A percentile compares a stretch with the other conserved stretches of the same genome.
phyloP scores from a whole-genome alignment of 176 grass and related monocot species.

The Carex myosuroides region DNA sequence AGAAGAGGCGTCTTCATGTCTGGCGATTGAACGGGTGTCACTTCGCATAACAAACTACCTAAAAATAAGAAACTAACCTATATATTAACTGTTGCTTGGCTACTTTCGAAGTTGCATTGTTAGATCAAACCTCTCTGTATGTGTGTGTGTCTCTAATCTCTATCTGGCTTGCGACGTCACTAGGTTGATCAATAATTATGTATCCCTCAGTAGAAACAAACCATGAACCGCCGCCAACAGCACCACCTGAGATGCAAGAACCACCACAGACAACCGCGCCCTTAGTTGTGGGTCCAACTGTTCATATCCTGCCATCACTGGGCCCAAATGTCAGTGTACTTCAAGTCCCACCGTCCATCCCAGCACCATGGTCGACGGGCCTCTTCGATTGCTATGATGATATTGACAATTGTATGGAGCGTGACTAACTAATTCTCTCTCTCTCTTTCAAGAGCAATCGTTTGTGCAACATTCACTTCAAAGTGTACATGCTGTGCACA shows the following conservation, averaged over 20 bases:
- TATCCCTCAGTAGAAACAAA: not conserved
- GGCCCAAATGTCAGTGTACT: not conserved
- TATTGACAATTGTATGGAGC: conserved; percentile 33
- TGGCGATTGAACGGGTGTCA: too few relatives aligned
- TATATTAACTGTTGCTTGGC: too few relatives aligned
- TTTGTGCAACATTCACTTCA: not conserved
- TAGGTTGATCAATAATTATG: not conserved
- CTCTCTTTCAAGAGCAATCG: not conserved
- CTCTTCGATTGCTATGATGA: conserved; percentile 41
- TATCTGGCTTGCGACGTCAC: not conserved
- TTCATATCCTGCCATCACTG: not conserved
- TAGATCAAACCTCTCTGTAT: too few relatives aligned
- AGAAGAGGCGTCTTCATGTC: too few relatives aligned
- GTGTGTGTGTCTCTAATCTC: too few relatives aligned
- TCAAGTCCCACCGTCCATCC: not conserved
- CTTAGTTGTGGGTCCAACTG: not conserved
- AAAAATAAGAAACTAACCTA: too few relatives aligned
- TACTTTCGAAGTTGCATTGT: too few relatives aligned
- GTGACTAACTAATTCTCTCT: not conserved
- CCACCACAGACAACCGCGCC: not conserved
- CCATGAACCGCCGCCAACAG: not conserved
- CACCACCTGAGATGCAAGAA: not conserved
- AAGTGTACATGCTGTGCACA: not conserved
- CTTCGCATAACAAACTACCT: too few relatives aligned
- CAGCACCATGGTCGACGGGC: conserved; percentile 31